These are phyloP conservation scores for Pachysandra terminalis DNA, from an alignment of 164 flowering plant genomes.

Conservation along the genomic window DNA sequence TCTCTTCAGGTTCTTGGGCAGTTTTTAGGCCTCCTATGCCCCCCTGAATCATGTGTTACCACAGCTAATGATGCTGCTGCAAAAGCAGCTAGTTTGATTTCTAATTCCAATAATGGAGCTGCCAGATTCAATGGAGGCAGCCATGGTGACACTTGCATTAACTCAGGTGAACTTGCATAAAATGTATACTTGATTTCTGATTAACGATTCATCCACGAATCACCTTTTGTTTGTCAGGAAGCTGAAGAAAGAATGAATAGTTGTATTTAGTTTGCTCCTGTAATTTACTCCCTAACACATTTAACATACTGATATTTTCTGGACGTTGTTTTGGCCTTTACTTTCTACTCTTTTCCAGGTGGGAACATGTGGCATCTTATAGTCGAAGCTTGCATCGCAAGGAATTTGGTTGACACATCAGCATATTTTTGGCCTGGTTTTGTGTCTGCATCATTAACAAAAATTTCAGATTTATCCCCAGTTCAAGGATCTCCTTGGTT, in stretches of 20 bases:
- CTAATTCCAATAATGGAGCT: conserved; percentile 36
- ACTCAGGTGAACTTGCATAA: conserved; percentile 35
- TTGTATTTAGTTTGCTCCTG: too few relatives aligned
- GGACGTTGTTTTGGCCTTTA: not conserved
- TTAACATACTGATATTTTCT: not conserved
- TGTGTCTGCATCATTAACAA: conserved; percentile 44
- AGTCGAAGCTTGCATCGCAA: conserved; percentile 94
- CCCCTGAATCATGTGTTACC: conserved; percentile 52
- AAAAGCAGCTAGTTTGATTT: conserved; percentile 60
- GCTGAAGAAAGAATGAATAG: not conserved
- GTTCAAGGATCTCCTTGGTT: conserved; percentile 74
- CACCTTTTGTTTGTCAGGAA: not conserved
- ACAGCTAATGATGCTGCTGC: conserved; percentile 77
- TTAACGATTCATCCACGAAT: not conserved
- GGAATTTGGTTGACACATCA: conserved; percentile 75
- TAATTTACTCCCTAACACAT: not conserved
- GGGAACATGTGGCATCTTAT: conserved; percentile 89
- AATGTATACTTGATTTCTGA: not conserved
- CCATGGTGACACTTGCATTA: conserved; percentile 26
- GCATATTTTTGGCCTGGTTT: conserved; percentile 88
- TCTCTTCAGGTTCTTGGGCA: conserved; percentile 74
- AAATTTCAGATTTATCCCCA: conserved; percentile 39
- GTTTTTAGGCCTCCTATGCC: conserved; percentile 60
- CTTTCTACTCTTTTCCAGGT: conserved; percentile 35
- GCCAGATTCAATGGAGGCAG: conserved; percentile 23